Percentiles rank a stretch among this genome's conserved stretches.
Evolutionary conservation across 73 alveolate genomes (phyloP).

Genomic region (Paramecium sonneborni): DNA sequence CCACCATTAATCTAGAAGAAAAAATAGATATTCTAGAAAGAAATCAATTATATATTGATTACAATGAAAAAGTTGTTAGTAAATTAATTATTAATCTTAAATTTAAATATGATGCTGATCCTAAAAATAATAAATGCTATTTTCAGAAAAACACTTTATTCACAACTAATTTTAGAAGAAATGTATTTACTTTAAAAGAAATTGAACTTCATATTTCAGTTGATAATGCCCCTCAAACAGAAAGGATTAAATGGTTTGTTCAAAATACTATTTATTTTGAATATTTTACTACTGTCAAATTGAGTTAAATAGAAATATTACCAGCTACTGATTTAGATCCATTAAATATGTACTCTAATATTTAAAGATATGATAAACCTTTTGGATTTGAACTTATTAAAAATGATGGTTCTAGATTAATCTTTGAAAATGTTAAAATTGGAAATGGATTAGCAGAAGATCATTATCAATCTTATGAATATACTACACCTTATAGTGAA

Average conservation of each 20-base stretch:
- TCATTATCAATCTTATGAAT: neutral
- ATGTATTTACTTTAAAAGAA: conserved; percentile 22
- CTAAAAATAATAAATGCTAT: neutral
- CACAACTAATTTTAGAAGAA: neutral
- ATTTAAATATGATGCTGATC: neutral
- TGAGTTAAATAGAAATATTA: neutral
- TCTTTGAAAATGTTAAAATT: neutral
- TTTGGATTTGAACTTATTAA: neutral
- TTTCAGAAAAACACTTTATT: neutral
- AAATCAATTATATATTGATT: neutral
- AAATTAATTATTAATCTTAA: neutral
- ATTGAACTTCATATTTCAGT: neutral
- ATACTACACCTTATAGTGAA: neutral
- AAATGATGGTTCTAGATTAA: conserved; percentile 4
- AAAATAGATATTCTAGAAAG: neutral
- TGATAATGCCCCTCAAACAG: neutral
- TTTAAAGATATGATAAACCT: neutral
- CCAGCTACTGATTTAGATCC: neutral
- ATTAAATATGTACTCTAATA: neutral
- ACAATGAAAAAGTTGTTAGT: conserved; percentile 2
- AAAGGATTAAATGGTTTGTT: neutral
- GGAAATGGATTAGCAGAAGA: neutral
- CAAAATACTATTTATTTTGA: neutral
- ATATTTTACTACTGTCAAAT: conserved; percentile 20
- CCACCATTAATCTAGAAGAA: neutral